phyloP scores from a whole-genome alignment of 768 basidiomycete species.

The Russula sp. region DNA sequence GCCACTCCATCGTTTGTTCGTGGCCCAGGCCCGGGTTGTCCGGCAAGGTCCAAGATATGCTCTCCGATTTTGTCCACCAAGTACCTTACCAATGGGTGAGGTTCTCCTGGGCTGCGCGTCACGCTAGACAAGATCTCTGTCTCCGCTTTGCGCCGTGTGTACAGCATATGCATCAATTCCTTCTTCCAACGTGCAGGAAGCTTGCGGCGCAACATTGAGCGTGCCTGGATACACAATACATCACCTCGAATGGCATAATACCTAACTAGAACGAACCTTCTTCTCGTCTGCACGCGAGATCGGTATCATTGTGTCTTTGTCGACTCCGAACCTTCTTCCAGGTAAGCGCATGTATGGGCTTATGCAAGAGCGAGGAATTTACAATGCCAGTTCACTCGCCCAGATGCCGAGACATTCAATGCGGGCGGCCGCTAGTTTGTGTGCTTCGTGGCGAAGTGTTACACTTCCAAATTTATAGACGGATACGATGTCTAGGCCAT shows the following conservation, averaged over 20 bases:
- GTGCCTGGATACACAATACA: conserved; percentile 38
- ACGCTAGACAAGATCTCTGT: conserved; percentile 58
- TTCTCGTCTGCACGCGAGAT: conserved; percentile 65
- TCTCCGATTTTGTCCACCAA: conserved; percentile 23
- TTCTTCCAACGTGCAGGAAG: conserved; percentile 66
- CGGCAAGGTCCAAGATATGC: neutral
- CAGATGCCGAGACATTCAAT: conserved; percentile 78
- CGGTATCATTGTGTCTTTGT: conserved; percentile 54
- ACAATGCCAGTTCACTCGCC: conserved; percentile 61
- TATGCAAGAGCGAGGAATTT: conserved; percentile 20
- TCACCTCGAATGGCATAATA: neutral
- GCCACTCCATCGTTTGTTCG: neutral
- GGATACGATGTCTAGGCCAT: conserved; percentile 86
- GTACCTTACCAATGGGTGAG: conserved; percentile 24
- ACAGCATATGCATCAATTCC: conserved; percentile 75
- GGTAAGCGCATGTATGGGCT: neutral
- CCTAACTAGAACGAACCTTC: conserved; percentile 43
- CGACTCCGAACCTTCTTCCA: conserved; percentile 47
- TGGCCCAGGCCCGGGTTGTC: neutral
- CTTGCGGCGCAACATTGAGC: conserved; percentile 48
- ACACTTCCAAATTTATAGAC: conserved; percentile 80
- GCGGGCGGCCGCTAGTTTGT: conserved; percentile 56
- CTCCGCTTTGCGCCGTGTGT: conserved; percentile 84
- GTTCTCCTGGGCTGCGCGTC: neutral
- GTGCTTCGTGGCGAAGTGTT: conserved; percentile 61